Evolutionary conservation across 495 filamentous ascomycete genomes (phyloP).

Genomic region (Extremus antarcticus): DNA sequence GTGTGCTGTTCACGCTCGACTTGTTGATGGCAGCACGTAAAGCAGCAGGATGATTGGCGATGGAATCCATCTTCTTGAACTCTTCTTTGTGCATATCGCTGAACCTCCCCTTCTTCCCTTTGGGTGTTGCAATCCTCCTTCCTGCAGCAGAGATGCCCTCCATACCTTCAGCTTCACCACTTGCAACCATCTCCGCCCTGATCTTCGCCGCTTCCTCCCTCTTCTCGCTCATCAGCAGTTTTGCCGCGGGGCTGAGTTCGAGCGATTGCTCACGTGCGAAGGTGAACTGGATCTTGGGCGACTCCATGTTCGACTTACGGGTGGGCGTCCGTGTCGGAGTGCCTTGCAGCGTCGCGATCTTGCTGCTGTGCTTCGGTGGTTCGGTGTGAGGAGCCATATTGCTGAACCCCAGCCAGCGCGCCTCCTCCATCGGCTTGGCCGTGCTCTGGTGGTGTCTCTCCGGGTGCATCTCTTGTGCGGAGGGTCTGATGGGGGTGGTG

Average conservation of each 20-base stretch:
- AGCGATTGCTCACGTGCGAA: slow-evolving; percentile 44
- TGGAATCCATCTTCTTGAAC: slow-evolving; percentile 96
- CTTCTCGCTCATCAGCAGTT: slow-evolving; percentile 64
- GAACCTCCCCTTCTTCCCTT: slow-evolving; percentile 64
- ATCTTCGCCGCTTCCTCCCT: slow-evolving; percentile 58
- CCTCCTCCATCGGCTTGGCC: slow-evolving; percentile 29
- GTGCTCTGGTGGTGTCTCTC: slow-evolving; percentile 27
- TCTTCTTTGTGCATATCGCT: slow-evolving; percentile 73
- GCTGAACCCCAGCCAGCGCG: slow-evolving; percentile 30
- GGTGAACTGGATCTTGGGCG: slow-evolving; percentile 65
- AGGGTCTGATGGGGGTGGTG: slow-evolving; percentile 25
- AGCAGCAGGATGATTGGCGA: slow-evolving; percentile 69
- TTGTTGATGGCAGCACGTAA: slow-evolving; percentile 51
- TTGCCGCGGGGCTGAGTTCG: slow-evolving; percentile 62
- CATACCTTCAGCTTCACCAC: slow-evolving; percentile 4
- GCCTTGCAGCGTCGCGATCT: slow-evolving; percentile 15
- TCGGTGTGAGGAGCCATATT: slow-evolving; percentile 28
- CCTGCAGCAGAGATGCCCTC: slow-evolving; percentile 31
- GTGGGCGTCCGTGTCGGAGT: slow-evolving; percentile 25
- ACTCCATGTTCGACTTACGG: slow-evolving; percentile 24
- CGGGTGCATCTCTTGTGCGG: slow-evolving; percentile 31
- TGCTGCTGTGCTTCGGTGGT: slow-evolving; percentile 22
- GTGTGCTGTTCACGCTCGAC: not conserved
- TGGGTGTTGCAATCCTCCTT: slow-evolving; percentile 67
- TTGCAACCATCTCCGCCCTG: slow-evolving; percentile 49